Base-by-base conservation (phyloP, 2,329 filamentous ascomycete genomes). In the Aspergillus viridinutans region DNA sequence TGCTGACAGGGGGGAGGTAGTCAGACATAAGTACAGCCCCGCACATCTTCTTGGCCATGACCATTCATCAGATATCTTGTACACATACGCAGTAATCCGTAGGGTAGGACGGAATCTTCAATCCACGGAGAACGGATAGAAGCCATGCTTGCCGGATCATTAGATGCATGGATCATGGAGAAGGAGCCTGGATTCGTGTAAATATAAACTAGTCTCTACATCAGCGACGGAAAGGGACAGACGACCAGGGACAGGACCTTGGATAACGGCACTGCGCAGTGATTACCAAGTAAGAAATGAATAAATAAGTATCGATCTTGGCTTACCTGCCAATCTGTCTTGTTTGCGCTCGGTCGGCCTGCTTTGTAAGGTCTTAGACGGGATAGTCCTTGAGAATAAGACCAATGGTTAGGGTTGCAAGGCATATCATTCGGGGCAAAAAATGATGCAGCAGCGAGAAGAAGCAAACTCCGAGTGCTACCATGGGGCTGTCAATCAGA, bases 391-490 rank as follows among this genome's bases (percentile, higher is more conserved):
- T 38, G 14, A 38, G 32, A 3, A 38, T 38, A 17, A 5, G 32
- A 38, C 14, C 32, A 14, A 38, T 38, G 14, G 17, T 38, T 38
- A 49, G 51, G 45, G 50, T 49, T 42, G 14, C 32, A 38, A 38
- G 32, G 32, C 32, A 53, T 45, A 43, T 51, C 14, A 14, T 35
- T 17, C 21, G 38, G 28, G n/a, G 21, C 23, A 43, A 56, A 49
- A 49, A 43, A 49, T 32, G 14, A 48, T 56, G 54, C 50, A 53
- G 43, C 10, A 21, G 50, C 43, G 49, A 56, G 54, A 43, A 32
- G 29, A 25, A 56, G 50, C 43, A 32, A n/a, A 20, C 14, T 43
- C 49, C 29, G 40, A 40, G 52, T 58, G 53, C 51, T 20, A 54
- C 52, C 52, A 17, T 55, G 55, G 52, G 55, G 47, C 35, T n/a